A percentile compares a stretch with the other conserved stretches of the same genome.
Conservation (phyloP, 345 rosid genomes). For the Anacardium occidentale region DNA sequence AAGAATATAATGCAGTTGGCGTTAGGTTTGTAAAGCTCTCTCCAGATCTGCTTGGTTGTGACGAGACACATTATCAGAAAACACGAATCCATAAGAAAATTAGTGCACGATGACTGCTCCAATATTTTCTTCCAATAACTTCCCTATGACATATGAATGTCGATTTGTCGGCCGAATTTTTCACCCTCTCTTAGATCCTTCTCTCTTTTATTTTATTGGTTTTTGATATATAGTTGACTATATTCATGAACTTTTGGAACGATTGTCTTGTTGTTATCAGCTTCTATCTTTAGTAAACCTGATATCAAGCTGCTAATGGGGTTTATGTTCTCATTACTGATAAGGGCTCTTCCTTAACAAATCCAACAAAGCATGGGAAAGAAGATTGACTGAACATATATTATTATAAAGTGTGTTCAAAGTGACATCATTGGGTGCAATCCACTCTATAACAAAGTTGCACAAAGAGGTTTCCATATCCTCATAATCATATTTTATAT, state of each 20-base stretch:
- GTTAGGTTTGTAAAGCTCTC: background rate
- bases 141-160: constrained; percentile 4
- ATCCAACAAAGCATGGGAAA: no score
- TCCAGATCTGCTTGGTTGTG: constrained; percentile 1
- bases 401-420: background rate
- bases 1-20: background rate
- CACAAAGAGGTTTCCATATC: no score
- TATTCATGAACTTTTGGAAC: no score
- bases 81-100: constrained; percentile 14
- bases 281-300: no score
- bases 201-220: no score
- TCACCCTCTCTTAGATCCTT: background rate
- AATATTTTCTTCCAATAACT: background rate
- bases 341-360: no score
- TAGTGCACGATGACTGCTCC: constrained; percentile 7
- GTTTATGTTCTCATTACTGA: no score
- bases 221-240: no score
- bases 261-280: no score
- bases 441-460: background rate
- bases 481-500: no score
- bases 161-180: constrained; percentile 18
- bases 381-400: no score
- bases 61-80: constrained; percentile 20
- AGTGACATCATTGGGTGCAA: background rate
- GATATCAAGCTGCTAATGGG: no score